These are phyloP conservation scores for Hypoxylon sp. DNA, from an alignment of 2,329 filamentous ascomycete genomes.

Conservation along the genomic window DNA sequence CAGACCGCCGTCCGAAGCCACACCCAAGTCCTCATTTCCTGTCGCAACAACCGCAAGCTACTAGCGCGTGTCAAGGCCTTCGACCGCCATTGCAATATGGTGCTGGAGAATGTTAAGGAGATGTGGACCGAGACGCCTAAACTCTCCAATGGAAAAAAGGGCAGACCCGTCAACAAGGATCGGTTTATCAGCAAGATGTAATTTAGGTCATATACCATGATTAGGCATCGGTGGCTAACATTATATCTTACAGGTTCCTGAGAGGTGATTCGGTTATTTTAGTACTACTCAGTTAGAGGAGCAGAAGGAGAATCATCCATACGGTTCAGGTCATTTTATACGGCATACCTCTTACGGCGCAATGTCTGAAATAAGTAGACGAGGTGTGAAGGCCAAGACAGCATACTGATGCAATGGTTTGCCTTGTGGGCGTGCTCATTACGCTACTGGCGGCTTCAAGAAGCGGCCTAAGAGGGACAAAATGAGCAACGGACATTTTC, in stretches of 20 bases:
- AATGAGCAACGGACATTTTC: constrained; percentile 24
- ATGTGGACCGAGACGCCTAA: constrained; percentile 99
- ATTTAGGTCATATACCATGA: constrained; percentile 54
- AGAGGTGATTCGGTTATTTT: constrained; percentile 90
- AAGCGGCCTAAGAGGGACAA: constrained; percentile 16
- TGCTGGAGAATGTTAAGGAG: constrained; percentile 96
- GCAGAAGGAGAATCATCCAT: constrained; percentile 13
- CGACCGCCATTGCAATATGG: constrained; percentile 99
- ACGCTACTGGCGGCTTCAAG: constrained; percentile 7
- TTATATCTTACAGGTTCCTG: constrained; percentile 74
- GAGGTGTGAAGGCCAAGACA: constrained; percentile 15
- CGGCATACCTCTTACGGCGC: constrained; percentile 22
- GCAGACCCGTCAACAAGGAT: constrained; percentile 95
- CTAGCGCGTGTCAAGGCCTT: constrained; percentile 98
- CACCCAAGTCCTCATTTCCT: constrained; percentile 95
- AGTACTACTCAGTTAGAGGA: constrained; percentile 80
- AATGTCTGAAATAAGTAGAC: constrained; percentile 30
- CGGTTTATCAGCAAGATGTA: constrained; percentile 98
- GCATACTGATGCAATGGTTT: constrained; percentile 25
- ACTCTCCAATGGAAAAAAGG: constrained; percentile 87
- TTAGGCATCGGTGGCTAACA: constrained; percentile 19
- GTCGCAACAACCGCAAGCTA: constrained; percentile 98
- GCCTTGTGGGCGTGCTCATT: constrained; percentile 21
- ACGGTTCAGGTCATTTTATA: constrained; percentile 17
- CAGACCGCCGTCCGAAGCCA: constrained; percentile 96